Base-by-base conservation (phyloP, 176 grass and related monocot species). In the Aegilops tauschii region DNA sequence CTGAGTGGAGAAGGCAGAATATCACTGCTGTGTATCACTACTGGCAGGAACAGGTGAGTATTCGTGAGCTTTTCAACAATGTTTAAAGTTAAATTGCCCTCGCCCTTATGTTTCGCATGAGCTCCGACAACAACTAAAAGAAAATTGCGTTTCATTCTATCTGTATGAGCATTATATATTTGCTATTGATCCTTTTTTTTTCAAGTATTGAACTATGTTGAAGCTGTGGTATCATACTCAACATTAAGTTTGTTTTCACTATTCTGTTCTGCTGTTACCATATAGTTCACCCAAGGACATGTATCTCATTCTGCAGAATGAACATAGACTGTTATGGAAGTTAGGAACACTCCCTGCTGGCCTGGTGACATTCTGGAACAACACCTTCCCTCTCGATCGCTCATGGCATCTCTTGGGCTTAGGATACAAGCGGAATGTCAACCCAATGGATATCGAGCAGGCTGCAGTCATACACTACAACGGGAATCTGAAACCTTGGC, bases 401-500 rank as follows among this genome's bases (percentile, higher is more conserved):
- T 86, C 89, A 20, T 97, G 92, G 92, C 92, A 97, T 91, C 87
- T 91, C 16, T 59, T 97, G 84, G 92, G 95, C 21, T 84, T 94
- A 14, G 95, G 92, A 39, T 97, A 97, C 81, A 94, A 93, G 73
- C 82, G 58, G 27, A 90, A 94, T 75, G 68, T 93, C 61, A 86
- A 82, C 36, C 81, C 91, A 49, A 93, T 62, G 59, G 88, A 91
- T 70, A 95, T 95, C 3, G 76, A 87, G 65, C 65, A 12, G 13
- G 92, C 90, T 27, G 75, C 92, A 1, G 92, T 94, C 10, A 80
- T 95, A 91, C 92, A 97, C 79, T 97, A 94, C 82, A 97, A 93
- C 37, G 95, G 95, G 11, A 97, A 97, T 87, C 72, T 86, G 66
- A 97, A 97, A 83, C 95, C 95, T 80, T 95, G 92, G 95, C 90